Evolutionary conservation across 192 early-diverging fungal species (phyloP).

Genomic region (Mortierella antarctica): DNA sequence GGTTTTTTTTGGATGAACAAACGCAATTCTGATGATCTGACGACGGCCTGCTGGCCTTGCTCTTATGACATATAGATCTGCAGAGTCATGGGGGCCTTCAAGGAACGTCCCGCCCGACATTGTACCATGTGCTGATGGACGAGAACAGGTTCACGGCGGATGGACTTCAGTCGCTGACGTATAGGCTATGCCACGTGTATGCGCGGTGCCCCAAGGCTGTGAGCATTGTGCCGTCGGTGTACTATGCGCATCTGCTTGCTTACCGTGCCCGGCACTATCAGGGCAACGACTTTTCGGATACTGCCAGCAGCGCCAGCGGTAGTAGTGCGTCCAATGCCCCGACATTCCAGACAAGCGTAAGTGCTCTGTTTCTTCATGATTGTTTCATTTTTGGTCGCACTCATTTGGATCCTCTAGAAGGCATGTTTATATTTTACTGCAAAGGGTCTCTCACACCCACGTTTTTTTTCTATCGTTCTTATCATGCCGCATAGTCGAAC

Average conservation of each 20-base stretch:
- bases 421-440: background rate
- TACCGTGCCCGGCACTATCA: slow-evolving; percentile 55
- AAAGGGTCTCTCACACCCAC: background rate
- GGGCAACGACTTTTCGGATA: slow-evolving; percentile 20
- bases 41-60: background rate
- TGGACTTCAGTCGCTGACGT: slow-evolving; percentile 82
- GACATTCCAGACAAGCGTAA: slow-evolving; percentile 20
- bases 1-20: background rate
- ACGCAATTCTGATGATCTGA: background rate
- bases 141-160: slow-evolving; percentile 81
- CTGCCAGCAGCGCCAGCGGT: slow-evolving; percentile 15
- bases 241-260: slow-evolving; percentile 55
- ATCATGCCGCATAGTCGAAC: background rate
- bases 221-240: slow-evolving; percentile 66
- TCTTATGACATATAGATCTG: slow-evolving; percentile 54
- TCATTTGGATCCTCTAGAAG: background rate
- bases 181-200: slow-evolving; percentile 88
- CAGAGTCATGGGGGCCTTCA: slow-evolving; percentile 90
- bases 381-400: background rate
- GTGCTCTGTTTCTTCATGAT: background rate
- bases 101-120: slow-evolving; percentile 90
- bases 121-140: slow-evolving; percentile 89
- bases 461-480: background rate
- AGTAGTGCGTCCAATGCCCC: background rate
- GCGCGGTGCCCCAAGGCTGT: slow-evolving; percentile 86